Percentiles rank a stretch among this genome's conserved stretches.
phyloP scores from a whole-genome alignment of 2,329 filamentous ascomycete species.

The Verticillium longisporum region DNA sequence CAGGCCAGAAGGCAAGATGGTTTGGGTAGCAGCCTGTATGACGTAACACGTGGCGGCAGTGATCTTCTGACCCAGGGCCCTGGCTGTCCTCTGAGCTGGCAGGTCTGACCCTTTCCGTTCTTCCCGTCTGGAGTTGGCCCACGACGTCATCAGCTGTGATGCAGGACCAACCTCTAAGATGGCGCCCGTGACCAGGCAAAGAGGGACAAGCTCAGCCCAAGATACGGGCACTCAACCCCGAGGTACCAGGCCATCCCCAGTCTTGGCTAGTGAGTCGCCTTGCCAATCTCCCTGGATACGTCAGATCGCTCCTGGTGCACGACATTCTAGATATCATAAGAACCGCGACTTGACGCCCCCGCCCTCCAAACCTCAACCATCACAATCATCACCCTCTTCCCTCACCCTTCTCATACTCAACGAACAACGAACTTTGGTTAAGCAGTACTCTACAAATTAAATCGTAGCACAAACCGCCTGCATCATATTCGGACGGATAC shows the following conservation, averaged over 20 bases:
- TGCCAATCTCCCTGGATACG: not conserved
- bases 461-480: not conserved
- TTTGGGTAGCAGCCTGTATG: not conserved
- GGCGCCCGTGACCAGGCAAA: not conserved
- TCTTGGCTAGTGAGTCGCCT: not conserved
- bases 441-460: too few species aligned
- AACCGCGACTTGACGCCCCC: not conserved
- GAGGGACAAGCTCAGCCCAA: not conserved
- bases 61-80: not conserved
- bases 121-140: not conserved
- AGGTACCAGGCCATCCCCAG: not conserved
- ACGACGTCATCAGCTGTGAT: not conserved
- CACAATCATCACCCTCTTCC: not conserved
- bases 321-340: not conserved
- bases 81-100: not conserved
- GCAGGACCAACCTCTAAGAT: not conserved
- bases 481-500: not conserved
- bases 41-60: not conserved
- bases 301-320: not conserved
- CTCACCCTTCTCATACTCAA: not conserved
- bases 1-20: not conserved
- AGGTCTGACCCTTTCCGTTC: not conserved
- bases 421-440: too few species aligned
- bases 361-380: not conserved
- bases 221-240: not conserved